phyloP scores from a whole-genome alignment of 768 basidiomycete species.

The Russula earlei region DNA sequence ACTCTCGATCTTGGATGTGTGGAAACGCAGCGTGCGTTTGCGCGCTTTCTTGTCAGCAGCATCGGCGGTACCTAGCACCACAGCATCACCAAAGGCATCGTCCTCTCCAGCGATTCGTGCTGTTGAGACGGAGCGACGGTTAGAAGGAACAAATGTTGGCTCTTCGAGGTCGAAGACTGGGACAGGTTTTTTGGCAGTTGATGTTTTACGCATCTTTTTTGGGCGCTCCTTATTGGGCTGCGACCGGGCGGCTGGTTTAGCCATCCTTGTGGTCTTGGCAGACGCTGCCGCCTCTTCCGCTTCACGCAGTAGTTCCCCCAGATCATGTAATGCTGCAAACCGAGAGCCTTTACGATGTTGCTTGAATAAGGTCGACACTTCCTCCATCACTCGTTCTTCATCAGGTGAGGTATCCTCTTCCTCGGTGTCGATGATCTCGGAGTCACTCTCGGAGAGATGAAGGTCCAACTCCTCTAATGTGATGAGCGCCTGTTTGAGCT shows the following conservation, averaged over 20 bases:
- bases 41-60: slow-evolving; percentile 75
- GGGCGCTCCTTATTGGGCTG: slow-evolving; percentile 24
- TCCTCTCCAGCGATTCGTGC: slow-evolving; percentile 17
- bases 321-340: slow-evolving; percentile 13
- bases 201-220: slow-evolving; percentile 60
- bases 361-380: slow-evolving; percentile 28
- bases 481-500: slow-evolving; percentile 71
- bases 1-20: slow-evolving; percentile 84
- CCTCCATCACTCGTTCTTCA: slow-evolving; percentile 33
- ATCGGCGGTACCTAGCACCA: slow-evolving; percentile 58
- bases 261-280: slow-evolving; percentile 15
- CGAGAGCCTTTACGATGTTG: not conserved
- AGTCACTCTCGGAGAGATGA: slow-evolving; percentile 32
- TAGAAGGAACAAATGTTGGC: slow-evolving; percentile 48
- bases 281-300: slow-evolving; percentile 16
- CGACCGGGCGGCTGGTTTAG: slow-evolving; percentile 14
- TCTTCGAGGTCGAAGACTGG: slow-evolving; percentile 72
- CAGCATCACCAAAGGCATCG: slow-evolving; percentile 67
- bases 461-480: slow-evolving; percentile 85
- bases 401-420: slow-evolving; percentile 37
- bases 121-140: slow-evolving; percentile 17
- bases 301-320: slow-evolving; percentile 15
- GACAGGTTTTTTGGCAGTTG: slow-evolving; percentile 20
- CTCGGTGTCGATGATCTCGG: slow-evolving; percentile 38
- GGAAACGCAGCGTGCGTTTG: slow-evolving; percentile 81